A percentile compares a stretch with the other conserved stretches of the same genome.
Evolutionary conservation across 306 rosid genomes (phyloP).

Genomic region (Citrullus mucosospermus): DNA sequence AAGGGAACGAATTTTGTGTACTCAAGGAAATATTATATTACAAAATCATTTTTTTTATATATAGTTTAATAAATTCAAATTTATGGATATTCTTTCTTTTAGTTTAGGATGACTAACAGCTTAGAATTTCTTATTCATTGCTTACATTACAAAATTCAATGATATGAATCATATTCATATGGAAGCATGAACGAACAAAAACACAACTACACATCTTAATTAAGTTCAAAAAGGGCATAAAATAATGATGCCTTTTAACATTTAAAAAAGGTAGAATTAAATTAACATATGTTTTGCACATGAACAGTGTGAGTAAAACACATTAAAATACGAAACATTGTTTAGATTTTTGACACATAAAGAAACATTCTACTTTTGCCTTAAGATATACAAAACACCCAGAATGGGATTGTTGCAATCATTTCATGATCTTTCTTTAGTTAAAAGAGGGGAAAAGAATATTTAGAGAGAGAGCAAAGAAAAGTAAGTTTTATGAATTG

Average conservation of each 20-base stretch:
- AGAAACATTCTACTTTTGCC: not conserved
- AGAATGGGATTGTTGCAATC: not conserved
- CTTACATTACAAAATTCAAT: not conserved
- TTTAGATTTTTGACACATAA: not conserved
- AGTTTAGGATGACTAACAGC: not conserved
- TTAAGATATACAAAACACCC: not conserved
- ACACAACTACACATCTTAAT: not conserved
- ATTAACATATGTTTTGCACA: not conserved
- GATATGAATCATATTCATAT: not conserved
- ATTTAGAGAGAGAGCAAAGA: not conserved
- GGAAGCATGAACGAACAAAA: not conserved
- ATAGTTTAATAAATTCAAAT: too few species aligned
- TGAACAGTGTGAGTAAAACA: not conserved
- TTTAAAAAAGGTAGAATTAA: not conserved
- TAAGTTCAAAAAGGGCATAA: not conserved
- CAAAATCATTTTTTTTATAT: too few species aligned
- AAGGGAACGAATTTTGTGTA: too few species aligned
- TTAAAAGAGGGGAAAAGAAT: not conserved
- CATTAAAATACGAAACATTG: not conserved
- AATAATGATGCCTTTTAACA: not conserved
- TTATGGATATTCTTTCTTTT: not conserved
- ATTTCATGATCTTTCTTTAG: not conserved
- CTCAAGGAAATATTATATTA: too few species aligned
- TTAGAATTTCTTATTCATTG: not conserved
- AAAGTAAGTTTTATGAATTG: not conserved